Evolutionary conservation across 1,139 yeast genomes (phyloP).

Genomic region (Kodamaea sp.): DNA sequence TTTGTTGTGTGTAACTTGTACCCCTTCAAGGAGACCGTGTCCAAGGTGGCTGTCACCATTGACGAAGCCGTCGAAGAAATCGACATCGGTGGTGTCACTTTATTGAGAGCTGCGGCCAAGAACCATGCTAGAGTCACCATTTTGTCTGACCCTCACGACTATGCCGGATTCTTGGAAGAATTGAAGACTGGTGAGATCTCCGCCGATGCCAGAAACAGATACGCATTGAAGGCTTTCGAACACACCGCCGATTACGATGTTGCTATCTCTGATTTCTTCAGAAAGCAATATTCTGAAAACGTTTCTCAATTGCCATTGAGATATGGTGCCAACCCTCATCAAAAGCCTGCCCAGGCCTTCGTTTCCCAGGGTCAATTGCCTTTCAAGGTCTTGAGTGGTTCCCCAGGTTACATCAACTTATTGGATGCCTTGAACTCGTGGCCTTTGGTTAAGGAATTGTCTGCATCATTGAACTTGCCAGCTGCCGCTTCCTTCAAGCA

Average conservation of each 20-base stretch:
- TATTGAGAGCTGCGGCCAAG: conserved; percentile 97
- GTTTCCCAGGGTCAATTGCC: conserved; percentile 87
- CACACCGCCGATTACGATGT: conserved; percentile 98
- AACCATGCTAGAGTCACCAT: conserved; percentile 96
- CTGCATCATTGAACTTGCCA: conserved; percentile 91
- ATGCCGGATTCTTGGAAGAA: conserved; percentile 82
- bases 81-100: conserved; percentile 97
- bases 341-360: conserved; percentile 97
- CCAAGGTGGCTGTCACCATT: conserved; percentile 92
- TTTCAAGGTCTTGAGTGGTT: conserved; percentile 88
- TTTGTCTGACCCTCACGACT: conserved; percentile 90
- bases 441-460: conserved; percentile 96
- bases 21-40: conserved; percentile 96
- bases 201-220: conserved; percentile 69
- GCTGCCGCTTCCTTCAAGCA: conserved; percentile 99
- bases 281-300: conserved; percentile 94
- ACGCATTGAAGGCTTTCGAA: conserved; percentile 96
- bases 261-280: conserved; percentile 93
- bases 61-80: conserved; percentile 98
- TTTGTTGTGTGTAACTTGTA: conserved; percentile 95
- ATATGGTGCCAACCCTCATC: conserved; percentile 99
- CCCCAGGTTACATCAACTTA: conserved; percentile 96
- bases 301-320: conserved; percentile 87
- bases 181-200: conserved; percentile 73
- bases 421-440: conserved; percentile 96